These are phyloP conservation scores for Dactylellina sp. DNA, from an alignment of 2,329 filamentous ascomycete genomes.

Conservation along the genomic window DNA sequence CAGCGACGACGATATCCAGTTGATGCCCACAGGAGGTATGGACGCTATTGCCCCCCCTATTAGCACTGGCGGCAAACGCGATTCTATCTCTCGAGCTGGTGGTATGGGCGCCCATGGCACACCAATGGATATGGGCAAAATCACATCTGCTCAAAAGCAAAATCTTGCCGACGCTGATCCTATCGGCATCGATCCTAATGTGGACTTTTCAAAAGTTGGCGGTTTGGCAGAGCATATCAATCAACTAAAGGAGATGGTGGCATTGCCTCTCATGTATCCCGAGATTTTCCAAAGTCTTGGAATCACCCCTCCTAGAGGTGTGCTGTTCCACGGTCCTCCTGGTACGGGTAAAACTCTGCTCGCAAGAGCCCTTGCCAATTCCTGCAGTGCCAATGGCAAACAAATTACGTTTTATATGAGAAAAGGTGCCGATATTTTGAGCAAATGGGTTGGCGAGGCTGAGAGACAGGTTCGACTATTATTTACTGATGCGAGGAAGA, in stretches of 20 bases:
- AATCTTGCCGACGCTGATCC: constrained; percentile 93
- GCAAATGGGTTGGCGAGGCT: constrained; percentile 98
- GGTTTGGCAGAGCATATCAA: constrained; percentile 94
- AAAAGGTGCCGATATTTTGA: constrained; percentile 95
- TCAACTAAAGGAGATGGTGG: constrained; percentile 98
- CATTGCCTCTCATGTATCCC: constrained; percentile 90
- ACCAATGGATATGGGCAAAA: constrained; percentile 78
- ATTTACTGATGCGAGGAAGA: constrained; percentile 95
- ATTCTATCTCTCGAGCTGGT: constrained; percentile 62
- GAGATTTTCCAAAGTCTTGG: constrained; percentile 92
- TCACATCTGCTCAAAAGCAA: constrained; percentile 82
- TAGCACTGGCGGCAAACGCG: constrained; percentile 59
- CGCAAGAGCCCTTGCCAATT: constrained; percentile 90
- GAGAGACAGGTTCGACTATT: constrained; percentile 92
- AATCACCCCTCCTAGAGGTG: constrained; percentile 92
- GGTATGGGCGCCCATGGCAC: constrained; percentile 55
- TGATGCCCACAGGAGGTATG: constrained; percentile 66
- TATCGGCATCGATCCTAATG: constrained; percentile 88
- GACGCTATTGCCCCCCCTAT: constrained; percentile 38
- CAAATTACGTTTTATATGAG: constrained; percentile 99
- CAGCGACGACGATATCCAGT: constrained; percentile 88
- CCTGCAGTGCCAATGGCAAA: constrained; percentile 80
- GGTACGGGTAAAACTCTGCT: constrained; percentile 98
- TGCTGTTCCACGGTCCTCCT: constrained; percentile 95
- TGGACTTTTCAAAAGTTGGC: constrained; percentile 94